Base-by-base conservation (phyloP, 306 rosid species). In the Betula pendula region DNA sequence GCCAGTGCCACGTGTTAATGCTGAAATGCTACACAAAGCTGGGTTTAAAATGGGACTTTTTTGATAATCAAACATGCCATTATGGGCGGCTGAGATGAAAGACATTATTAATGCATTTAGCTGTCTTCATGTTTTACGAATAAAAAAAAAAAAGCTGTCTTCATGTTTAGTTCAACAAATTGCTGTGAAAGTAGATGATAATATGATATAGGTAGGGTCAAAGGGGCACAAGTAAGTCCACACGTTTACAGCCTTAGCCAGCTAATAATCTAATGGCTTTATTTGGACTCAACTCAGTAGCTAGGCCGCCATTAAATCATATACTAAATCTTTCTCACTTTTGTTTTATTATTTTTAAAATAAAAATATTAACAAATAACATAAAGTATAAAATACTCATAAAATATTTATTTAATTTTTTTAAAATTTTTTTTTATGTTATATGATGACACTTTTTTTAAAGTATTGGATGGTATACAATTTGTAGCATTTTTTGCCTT, bases 111-210 rank as follows among this genome's bases (percentile, higher is more conserved):
- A n/a, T n/a, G n/a, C n/a, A n/a, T n/a, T n/a, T 72, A 82, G 87
- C 81, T 79, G 89, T 76, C 35, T 87, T 51, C 75, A 72, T 75
- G 59, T 72, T 74, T 42, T 62, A n/a, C n/a, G n/a, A n/a, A n/a
- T n/a, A n/a, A n/a, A n/a, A n/a, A n/a, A n/a, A n/a, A n/a, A n/a
- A n/a, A n/a, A 82, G 87, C 81, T 79, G 89, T 76, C 35, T 87
- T 51, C 75, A 72, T 75, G 59, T 72, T 74, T 42, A 55, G 82
- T 72, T 76, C 49, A 83, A 79, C 20, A 65, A 75, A 73, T 60
- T 45, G 69, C 49, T 19, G 31, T 52, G 31, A 68, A 19, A 27
- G 65, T 29, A 47, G 44, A 58, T 60, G 45, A 70, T 75, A n/a
- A n/a, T n/a, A n/a, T n/a, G n/a, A n/a, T n/a, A n/a, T n/a, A 56